Base-by-base conservation (phyloP, 805 yeast species). In the Scheffersomyces coipomensis region DNA sequence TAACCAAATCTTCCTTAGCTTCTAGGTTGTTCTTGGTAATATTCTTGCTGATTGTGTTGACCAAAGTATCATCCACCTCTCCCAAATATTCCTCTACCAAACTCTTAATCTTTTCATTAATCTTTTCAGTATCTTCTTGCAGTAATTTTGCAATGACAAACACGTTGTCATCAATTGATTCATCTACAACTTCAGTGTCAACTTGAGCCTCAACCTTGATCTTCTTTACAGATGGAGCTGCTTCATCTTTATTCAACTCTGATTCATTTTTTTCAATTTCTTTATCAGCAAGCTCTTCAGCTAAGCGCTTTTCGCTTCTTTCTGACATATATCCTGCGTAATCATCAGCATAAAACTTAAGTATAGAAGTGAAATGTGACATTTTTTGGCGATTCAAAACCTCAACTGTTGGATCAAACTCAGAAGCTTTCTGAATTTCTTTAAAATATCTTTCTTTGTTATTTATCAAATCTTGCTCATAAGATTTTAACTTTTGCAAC, bases 51-150 rank as follows among this genome's bases (percentile, higher is more conserved):
- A 80, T 64, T 37, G 71, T 75, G 2, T 66, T 65, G 11, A 69
- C 58, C 44, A 80, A 61, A 31, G 75, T 71, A 11, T 73, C 78
- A 44, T 79, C 86, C 36, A 62, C 59, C 33, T 76, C 62, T 1
- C 84, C 85, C 34, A 80, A 53, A 40, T 66, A 74, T 40, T 78
- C 80, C 39, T 71, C 79, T 23, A 80, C 56, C 34, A 75, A 60
- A 3, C 53, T 55, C n/a, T 60, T 65, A 16, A 78, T 58, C 42
- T 68, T 69, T 0, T 49, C 47, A 23, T 60, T 60, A 18, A 77
- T 46, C 7, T 48, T 22, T 0, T n/a, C n/a, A 9, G 23, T 21
- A 7, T 6, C 23, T 9, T 21, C 23, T 21, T 6, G 9, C 23
- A 21, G 23, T 9, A 21, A 21, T 21, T 21, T 9, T 24, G 7